These are phyloP conservation scores for Podospora comata DNA, from an alignment of 495 filamentous ascomycete species.

Conservation along the genomic window DNA sequence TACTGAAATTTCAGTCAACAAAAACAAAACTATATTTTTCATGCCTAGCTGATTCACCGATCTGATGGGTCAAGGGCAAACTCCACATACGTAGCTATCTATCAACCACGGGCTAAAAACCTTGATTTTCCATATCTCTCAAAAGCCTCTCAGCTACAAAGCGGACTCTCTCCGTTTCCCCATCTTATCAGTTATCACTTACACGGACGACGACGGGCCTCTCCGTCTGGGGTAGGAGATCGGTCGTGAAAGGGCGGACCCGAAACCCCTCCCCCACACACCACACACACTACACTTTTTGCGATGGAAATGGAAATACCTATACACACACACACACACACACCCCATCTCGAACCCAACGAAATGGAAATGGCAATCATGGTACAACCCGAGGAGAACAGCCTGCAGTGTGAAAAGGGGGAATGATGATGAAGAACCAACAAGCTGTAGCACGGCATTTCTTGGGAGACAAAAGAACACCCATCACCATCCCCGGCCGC, in stretches of 20 bases:
- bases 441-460: background rate
- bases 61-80: background rate
- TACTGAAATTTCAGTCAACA: background rate
- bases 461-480: background rate
- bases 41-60: background rate
- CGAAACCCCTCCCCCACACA: background rate
- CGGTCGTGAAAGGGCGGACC: background rate
- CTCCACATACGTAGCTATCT: background rate
- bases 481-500: too few species aligned
- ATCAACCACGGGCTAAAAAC: background rate
- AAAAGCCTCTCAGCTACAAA: background rate
- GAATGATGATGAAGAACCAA: background rate
- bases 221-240: background rate
- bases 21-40: background rate
- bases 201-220: background rate
- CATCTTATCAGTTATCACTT: background rate
- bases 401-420: too few species aligned
- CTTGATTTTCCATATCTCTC: background rate
- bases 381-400: too few species aligned
- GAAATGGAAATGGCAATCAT: too few species aligned
- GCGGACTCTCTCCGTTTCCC: background rate
- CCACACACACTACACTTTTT: background rate
- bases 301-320: background rate
- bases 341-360: too few species aligned
- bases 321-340: too few species aligned